phyloP scores from a whole-genome alignment of 2,329 filamentous ascomycete genomes.

The Sporothrix brasiliensis region DNA sequence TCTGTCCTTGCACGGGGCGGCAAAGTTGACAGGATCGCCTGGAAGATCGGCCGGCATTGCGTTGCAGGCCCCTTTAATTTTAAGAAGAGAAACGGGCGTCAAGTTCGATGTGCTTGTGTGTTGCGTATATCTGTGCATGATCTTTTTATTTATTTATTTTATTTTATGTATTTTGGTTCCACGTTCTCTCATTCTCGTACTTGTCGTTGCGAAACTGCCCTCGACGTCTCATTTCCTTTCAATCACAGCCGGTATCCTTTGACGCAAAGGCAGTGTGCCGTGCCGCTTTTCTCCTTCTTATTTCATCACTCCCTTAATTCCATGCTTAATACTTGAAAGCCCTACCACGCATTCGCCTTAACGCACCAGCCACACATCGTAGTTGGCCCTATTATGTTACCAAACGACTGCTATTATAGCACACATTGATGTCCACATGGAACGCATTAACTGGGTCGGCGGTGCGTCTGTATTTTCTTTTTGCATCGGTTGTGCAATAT shows the following conservation, averaged over 20 bases:
- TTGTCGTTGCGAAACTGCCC: background rate
- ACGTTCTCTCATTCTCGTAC: background rate
- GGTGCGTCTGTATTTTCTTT: background rate
- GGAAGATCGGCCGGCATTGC: slow-evolving; percentile 20
- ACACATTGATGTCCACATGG: background rate
- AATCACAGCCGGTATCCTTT: background rate
- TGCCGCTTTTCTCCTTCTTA: background rate
- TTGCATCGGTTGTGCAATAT: background rate
- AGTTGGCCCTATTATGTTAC: slow-evolving; percentile 12
- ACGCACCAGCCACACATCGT: background rate
- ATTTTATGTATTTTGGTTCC: no score
- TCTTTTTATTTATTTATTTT: background rate
- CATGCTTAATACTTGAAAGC: background rate
- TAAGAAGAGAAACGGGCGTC: slow-evolving; percentile 1
- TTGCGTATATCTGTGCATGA: background rate
- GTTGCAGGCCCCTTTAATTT: slow-evolving; percentile 18
- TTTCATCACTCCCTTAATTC: background rate
- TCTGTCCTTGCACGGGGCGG: background rate
- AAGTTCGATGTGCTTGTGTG: no score
- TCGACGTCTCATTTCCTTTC: background rate
- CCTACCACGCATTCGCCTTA: background rate
- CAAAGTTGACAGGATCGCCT: slow-evolving; percentile 7
- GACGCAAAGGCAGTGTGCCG: slow-evolving; percentile 8
- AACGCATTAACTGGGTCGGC: slow-evolving; percentile 19
- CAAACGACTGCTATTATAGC: background rate